Percentiles rank a stretch among this genome's conserved stretches.
These are phyloP conservation scores for Globisporangium yorkense DNA, from an alignment of 352 stramenopile genomes.

Conservation along the genomic window DNA sequence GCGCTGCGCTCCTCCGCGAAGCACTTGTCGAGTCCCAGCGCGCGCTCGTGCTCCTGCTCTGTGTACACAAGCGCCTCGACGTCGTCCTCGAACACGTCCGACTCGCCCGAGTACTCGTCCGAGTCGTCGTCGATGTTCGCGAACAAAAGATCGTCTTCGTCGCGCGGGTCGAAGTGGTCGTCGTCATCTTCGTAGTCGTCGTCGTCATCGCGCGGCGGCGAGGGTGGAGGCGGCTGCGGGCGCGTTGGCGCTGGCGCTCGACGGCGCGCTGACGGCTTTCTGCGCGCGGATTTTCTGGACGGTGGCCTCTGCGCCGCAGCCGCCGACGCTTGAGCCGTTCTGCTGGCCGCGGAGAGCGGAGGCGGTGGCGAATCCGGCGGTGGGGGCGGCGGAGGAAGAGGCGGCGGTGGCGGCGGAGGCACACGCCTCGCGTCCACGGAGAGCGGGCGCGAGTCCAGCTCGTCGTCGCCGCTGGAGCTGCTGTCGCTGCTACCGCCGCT, in stretches of 20 bases:
- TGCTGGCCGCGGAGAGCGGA: conserved; percentile 5
- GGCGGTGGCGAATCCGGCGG: conserved; percentile 21
- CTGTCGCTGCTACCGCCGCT: conserved; percentile 11
- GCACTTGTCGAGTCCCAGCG: conserved; percentile 40
- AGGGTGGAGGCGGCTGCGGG: too few species aligned
- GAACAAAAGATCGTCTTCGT: conserved; percentile 9
- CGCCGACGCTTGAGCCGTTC: not conserved
- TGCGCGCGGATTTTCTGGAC: conserved; percentile 2
- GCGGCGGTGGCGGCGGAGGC: conserved; percentile 26
- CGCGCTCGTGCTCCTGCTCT: conserved; percentile 36
- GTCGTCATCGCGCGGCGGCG: not conserved
- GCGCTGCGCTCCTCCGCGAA: conserved; percentile 44
- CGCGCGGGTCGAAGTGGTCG: conserved; percentile 7
- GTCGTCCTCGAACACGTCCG: conserved; percentile 76
- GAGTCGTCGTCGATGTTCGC: conserved; percentile 38
- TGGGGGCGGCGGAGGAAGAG: conserved; percentile 19
- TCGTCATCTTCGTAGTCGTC: not conserved
- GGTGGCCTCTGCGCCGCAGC: conserved; percentile 12
- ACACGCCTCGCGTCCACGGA: conserved; percentile 7
- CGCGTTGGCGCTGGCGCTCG: too few species aligned
- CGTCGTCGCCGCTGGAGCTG: conserved; percentile 40
- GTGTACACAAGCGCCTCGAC: conserved; percentile 54
- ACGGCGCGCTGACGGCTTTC: conserved; percentile 7
- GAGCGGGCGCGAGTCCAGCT: conserved; percentile 7
- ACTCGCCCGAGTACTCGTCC: conserved; percentile 49